Evolutionary conservation across 2,329 filamentous ascomycete species (phyloP).

Genomic region (Monosporascus cannonballus): DNA sequence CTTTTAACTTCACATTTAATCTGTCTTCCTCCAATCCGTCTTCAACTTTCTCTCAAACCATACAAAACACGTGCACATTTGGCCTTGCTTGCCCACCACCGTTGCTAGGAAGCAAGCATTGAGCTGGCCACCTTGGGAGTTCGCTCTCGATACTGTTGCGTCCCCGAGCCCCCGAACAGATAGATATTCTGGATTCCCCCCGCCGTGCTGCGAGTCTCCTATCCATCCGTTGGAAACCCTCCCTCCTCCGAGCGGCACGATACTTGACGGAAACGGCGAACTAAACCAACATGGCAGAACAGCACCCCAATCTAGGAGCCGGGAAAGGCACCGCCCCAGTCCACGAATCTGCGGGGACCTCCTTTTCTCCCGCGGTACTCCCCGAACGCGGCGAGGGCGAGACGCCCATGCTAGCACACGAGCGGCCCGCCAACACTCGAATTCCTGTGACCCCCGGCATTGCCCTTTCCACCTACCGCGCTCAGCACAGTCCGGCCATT

Average conservation of each 20-base stretch:
- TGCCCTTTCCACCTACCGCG: constrained; percentile 24
- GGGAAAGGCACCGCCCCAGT: constrained; percentile 2
- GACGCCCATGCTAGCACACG: constrained; percentile 26
- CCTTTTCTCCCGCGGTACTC: constrained; percentile 8
- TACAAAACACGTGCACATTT: not conserved
- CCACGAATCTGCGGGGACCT: constrained; percentile 11
- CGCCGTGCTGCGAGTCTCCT: too few species aligned
- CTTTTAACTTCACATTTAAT: not conserved
- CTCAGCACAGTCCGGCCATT: constrained; percentile 11
- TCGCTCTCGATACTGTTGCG: too few species aligned
- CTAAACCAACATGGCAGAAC: constrained; percentile 20
- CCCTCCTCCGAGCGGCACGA: too few species aligned
- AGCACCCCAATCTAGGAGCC: constrained; percentile 2
- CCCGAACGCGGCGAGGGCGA: constrained; percentile 4
- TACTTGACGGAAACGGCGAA: not conserved
- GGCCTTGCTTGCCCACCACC: not conserved
- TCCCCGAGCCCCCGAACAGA: too few species aligned
- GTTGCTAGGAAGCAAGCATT: not conserved
- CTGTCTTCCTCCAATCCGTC: not conserved
- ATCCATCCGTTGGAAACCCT: too few species aligned
- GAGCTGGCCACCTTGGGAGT: not conserved
- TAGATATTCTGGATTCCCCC: too few species aligned
- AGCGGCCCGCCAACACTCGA: constrained; percentile 25
- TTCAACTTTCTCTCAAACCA: not conserved
- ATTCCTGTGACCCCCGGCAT: constrained; percentile 38